phyloP scores from a whole-genome alignment of 306 rosid species.

The Senna tora region DNA sequence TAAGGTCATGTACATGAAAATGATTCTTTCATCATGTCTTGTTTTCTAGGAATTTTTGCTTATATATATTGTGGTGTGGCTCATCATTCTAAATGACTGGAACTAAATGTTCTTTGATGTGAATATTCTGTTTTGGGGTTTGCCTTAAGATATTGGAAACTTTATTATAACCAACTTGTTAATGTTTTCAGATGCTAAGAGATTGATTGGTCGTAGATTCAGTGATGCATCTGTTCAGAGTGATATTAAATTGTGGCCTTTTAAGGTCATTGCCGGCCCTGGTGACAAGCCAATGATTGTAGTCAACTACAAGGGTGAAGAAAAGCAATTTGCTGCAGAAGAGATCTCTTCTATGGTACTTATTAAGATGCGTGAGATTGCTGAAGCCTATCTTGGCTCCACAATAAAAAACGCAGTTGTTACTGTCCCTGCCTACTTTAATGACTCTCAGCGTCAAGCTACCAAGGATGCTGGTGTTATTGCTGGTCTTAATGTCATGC shows the following conservation, averaged over 20 bases:
- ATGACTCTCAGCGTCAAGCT: slow-evolving; percentile 68
- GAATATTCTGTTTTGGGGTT: neutral
- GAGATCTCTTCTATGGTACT: slow-evolving; percentile 74
- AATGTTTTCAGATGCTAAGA: slow-evolving; percentile 56
- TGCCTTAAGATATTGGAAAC: neutral
- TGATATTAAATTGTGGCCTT: slow-evolving; percentile 68
- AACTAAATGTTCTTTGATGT: neutral
- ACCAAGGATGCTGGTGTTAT: slow-evolving; percentile 74
- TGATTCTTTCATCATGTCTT: too few species aligned
- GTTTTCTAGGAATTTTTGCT: neutral
- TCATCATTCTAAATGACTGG: neutral
- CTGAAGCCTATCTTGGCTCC: slow-evolving; percentile 70
- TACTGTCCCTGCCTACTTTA: slow-evolving; percentile 72
- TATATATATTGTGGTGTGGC: neutral
- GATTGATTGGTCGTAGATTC: slow-evolving; percentile 68
- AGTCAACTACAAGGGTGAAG: slow-evolving; percentile 62
- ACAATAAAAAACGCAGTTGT: slow-evolving; percentile 65
- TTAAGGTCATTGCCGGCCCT: slow-evolving; percentile 56
- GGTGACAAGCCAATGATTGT: slow-evolving; percentile 63
- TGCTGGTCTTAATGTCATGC: slow-evolving; percentile 66
- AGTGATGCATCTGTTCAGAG: slow-evolving; percentile 67
- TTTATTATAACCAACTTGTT: neutral
- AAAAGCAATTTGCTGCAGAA: slow-evolving; percentile 62
- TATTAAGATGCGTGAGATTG: slow-evolving; percentile 73
- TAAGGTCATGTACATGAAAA: too few species aligned